Evolutionary conservation across 345 rosid species (phyloP).

Genomic region (Pugionium cornutum): DNA sequence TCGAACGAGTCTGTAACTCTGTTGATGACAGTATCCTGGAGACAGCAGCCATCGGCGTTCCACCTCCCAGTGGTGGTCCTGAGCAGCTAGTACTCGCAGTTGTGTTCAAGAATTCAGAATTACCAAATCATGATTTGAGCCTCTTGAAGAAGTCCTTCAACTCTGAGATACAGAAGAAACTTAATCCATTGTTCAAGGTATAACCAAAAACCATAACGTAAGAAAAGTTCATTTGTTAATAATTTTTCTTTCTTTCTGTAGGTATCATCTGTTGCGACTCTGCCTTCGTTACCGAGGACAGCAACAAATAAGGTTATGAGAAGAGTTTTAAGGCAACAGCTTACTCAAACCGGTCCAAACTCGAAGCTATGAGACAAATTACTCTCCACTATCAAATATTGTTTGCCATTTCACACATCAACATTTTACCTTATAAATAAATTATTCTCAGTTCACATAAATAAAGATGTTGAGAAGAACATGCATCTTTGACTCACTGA

Average conservation of each 20-base stretch:
- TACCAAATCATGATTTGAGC: conserved; percentile 44
- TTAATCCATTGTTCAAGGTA: conserved; percentile 93
- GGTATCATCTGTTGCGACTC: conserved; percentile 62
- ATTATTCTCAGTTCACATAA: conserved; percentile 2
- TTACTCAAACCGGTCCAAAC: conserved; percentile 49
- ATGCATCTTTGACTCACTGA: not conserved
- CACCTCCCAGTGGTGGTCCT: conserved; percentile 87
- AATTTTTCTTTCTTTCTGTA: conserved; percentile 27
- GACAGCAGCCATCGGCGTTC: conserved; percentile 96
- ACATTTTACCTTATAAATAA: conserved; percentile 9
- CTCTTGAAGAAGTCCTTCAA: conserved; percentile 66
- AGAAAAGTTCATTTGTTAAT: not conserved
- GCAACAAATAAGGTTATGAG: conserved; percentile 96
- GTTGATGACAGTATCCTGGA: conserved; percentile 66
- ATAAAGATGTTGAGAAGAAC: not conserved
- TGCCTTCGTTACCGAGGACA: conserved; percentile 79
- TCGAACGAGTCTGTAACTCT: conserved; percentile 82
- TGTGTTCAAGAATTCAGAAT: conserved; percentile 57
- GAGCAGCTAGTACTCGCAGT: conserved; percentile 78
- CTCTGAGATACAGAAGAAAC: conserved; percentile 78
- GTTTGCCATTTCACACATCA: not conserved
- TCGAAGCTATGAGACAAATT: conserved; percentile 55
- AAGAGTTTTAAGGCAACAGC: conserved; percentile 74
- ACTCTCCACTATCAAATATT: not conserved
- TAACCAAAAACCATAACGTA: not conserved